These are phyloP conservation scores for Colletotrichum godetiae DNA, from an alignment of 2,329 filamentous ascomycete species.

Conservation along the genomic window DNA sequence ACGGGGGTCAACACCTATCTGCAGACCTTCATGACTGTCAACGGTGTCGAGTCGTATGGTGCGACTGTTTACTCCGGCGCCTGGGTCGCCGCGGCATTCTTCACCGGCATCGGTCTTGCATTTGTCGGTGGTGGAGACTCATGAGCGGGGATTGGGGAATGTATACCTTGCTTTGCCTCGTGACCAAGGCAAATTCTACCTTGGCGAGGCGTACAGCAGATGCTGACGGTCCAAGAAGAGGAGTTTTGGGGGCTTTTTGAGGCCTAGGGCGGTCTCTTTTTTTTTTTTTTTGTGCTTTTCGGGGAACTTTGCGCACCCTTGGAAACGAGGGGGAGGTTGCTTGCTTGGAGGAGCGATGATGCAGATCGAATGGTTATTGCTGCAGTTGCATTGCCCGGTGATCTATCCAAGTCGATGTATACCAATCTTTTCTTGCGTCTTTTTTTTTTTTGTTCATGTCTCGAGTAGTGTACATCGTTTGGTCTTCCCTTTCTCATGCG, in stretches of 20 bases:
- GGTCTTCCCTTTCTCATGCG: neutral
- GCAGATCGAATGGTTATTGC: conserved; percentile 6
- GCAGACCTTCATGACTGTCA: conserved; percentile 73
- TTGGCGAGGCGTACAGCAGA: conserved; percentile 16
- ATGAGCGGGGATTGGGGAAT: conserved; percentile 6
- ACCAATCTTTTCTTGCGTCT: neutral
- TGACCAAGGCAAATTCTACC: neutral
- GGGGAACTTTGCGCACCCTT: neutral
- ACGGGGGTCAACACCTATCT: conserved; percentile 71
- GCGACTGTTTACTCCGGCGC: conserved; percentile 78
- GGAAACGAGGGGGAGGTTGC: neutral
- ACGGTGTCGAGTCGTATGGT: conserved; percentile 76
- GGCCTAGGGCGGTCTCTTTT: neutral
- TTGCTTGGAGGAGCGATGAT: conserved; percentile 3
- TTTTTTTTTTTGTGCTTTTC: neutral
- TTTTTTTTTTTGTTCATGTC: conserved; percentile 10
- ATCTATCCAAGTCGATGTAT: conserved; percentile 24
- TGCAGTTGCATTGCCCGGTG: neutral
- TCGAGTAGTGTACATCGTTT: conserved; percentile 21
- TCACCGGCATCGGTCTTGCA: conserved; percentile 68
- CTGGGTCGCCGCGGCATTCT: conserved; percentile 75
- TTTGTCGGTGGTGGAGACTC: conserved; percentile 56
- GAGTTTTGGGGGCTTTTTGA: conserved; percentile 22
- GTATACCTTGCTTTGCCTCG: conserved; percentile 4
- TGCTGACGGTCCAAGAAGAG: neutral